phyloP scores from a whole-genome alignment of 257 asterid genomes.

The Gynochthodes officinalis region DNA sequence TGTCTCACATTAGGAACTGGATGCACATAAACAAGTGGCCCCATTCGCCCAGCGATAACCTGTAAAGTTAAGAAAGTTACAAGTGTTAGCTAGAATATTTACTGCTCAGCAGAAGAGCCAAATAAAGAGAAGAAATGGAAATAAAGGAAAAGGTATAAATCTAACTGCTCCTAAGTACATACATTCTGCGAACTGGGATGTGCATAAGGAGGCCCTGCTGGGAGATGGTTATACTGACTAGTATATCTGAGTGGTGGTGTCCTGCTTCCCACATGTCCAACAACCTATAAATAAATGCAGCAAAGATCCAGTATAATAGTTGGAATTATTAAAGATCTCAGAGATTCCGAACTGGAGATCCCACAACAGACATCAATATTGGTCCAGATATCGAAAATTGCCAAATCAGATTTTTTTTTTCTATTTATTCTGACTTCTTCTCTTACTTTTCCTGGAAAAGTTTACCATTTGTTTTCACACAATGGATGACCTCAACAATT shows the following conservation, averaged over 20 bases:
- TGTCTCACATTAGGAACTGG: constrained; percentile 66
- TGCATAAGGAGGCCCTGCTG: constrained; percentile 42
- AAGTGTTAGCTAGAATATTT: neutral
- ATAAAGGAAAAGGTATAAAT: neutral
- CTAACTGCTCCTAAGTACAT: constrained; percentile 12
- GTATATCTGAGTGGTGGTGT: constrained; percentile 55
- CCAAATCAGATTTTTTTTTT: neutral
- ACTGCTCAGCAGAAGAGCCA: neutral
- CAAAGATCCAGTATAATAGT: constrained; percentile 8
- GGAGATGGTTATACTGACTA: constrained; percentile 56
- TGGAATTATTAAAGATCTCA: neutral
- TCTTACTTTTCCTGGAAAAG: neutral
- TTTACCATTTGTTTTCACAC: neutral
- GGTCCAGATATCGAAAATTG: neutral
- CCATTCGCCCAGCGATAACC: constrained; percentile 64
- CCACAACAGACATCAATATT: neutral
- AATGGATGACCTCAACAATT: neutral
- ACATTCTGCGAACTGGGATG: constrained; percentile 72
- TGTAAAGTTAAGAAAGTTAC: constrained; percentile 30
- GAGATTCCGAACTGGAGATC: neutral
- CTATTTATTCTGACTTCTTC: neutral
- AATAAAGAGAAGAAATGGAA: constrained; percentile 5
- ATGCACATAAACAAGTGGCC: constrained; percentile 64
- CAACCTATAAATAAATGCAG: constrained; percentile 39
- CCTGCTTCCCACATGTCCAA: constrained; percentile 56